These are phyloP conservation scores for Monilinia aucupariae DNA, from an alignment of 2,329 filamentous ascomycete genomes.

Conservation along the genomic window DNA sequence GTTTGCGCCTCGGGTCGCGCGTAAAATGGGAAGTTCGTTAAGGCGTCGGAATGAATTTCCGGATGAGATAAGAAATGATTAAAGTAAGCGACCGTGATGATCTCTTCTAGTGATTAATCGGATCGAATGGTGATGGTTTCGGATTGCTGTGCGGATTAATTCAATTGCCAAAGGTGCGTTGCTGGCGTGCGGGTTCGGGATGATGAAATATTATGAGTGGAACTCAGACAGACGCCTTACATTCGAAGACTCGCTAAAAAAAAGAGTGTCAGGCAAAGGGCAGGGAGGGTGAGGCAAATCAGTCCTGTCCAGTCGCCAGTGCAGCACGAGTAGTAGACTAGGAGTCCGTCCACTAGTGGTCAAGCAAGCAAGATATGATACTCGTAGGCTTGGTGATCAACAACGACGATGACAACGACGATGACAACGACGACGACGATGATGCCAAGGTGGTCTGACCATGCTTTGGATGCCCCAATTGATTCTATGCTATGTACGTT, in stretches of 20 bases:
- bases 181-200: constrained; percentile 15
- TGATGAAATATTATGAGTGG: constrained; percentile 19
- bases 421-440: neutral
- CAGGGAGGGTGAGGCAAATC: neutral
- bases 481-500: no score
- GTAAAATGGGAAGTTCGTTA: constrained; percentile 12
- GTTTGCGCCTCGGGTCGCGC: constrained; percentile 23
- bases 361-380: no score
- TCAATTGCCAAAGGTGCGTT: neutral
- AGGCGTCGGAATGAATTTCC: neutral
- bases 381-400: no score
- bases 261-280: neutral
- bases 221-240: constrained; percentile 11
- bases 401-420: no score
- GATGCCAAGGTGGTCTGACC: neutral
- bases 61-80: neutral
- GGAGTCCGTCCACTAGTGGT: no score
- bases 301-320: no score
- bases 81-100: neutral
- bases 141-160: constrained; percentile 10
- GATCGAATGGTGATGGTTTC: constrained; percentile 18
- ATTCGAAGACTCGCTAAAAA: constrained; percentile 11
- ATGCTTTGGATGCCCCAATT: neutral
- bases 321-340: no score
- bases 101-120: neutral